Percentiles rank a stretch among this genome's conserved stretches.
phyloP scores from a whole-genome alignment of 2,329 filamentous ascomycete species.

The Cladophialophora bantiana region DNA sequence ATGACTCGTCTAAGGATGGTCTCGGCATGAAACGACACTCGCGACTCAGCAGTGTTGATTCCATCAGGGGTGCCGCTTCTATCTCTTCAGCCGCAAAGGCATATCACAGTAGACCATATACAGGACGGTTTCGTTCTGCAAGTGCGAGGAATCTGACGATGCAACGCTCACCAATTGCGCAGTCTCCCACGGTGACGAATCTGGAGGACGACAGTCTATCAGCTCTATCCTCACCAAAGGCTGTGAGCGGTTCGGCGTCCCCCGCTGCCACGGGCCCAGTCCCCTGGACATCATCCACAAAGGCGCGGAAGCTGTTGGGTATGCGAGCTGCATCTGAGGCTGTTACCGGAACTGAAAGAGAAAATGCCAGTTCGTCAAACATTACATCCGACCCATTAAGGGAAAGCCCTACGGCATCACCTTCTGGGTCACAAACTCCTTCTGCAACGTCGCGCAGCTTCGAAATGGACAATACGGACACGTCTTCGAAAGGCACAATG shows the following conservation, averaged over 20 bases:
- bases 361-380: constrained; percentile 50
- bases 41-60: constrained; percentile 79
- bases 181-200: constrained; percentile 64
- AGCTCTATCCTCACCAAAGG: constrained; percentile 53
- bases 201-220: constrained; percentile 53
- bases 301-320: constrained; percentile 69
- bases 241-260: constrained; percentile 59
- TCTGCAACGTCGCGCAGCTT: constrained; percentile 72
- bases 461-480: constrained; percentile 77
- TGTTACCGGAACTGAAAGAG: constrained; percentile 62
- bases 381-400: constrained; percentile 55
- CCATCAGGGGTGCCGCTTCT: constrained; percentile 64
- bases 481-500: constrained; percentile 56
- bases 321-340: constrained; percentile 84
- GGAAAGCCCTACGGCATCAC: constrained; percentile 65
- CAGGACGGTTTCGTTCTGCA: constrained; percentile 64
- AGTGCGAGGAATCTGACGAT: constrained; percentile 62
- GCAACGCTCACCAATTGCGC: constrained; percentile 48
- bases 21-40: constrained; percentile 75
- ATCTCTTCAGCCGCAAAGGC: constrained; percentile 69
- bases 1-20: constrained; percentile 73
- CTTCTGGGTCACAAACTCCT: constrained; percentile 73
- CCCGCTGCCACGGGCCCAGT: constrained; percentile 57
- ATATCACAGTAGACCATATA: constrained; percentile 67
- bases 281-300: constrained; percentile 62